Base-by-base conservation (phyloP, 169 alveolate genomes). In the Blepharisma undulans region DNA sequence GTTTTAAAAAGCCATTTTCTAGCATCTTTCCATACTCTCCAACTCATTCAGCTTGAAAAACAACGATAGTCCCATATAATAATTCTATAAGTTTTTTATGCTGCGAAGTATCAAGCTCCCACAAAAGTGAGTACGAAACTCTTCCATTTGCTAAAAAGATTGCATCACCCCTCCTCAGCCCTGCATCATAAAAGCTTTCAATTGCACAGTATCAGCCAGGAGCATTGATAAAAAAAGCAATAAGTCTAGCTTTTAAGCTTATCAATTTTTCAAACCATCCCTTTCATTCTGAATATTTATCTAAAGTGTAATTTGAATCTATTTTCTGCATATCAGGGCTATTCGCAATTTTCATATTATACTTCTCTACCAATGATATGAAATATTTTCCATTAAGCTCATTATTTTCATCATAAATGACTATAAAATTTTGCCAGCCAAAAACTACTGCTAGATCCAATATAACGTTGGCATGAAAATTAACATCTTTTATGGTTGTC, bases 111-210 rank as follows among this genome's bases (percentile, higher is more conserved):
- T 74, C 36, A 0, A 25, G 8, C 80, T 74, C 80, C 30, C 36
- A 22, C 18, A 25, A 10, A 25, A 74, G 33, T 4, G 29, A 25
- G 16, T 29, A 22, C 18, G 48, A 18, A 25, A 29, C 33, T 74
- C 33, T 74, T 29, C 33, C 36, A 29, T 22, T 29, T 25, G 33
- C 8, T 29, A 74, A 22, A 25, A 22, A 22, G 10, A 74, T 29
- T 8, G 33, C 33, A 29, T 74, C 80, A 4, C 80, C 87, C 14
- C 34, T 79, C 25, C 87, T 79, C 10, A 79, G 48, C 25, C 87
- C 87, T 79, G 66, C 16, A 79, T 79, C 87, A 8, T 79, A 79
- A 22, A 79, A 33, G 36, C 87, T 33, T 79, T 79, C 87, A 79
- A 33, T 4, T 2, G 25, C 66, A 32, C 25, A 76, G 76, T 5